Percentiles rank a stretch among this genome's conserved stretches.
Evolutionary conservation across 257 asterid species (phyloP).

Genomic region (Nicotiana tabacum): DNA sequence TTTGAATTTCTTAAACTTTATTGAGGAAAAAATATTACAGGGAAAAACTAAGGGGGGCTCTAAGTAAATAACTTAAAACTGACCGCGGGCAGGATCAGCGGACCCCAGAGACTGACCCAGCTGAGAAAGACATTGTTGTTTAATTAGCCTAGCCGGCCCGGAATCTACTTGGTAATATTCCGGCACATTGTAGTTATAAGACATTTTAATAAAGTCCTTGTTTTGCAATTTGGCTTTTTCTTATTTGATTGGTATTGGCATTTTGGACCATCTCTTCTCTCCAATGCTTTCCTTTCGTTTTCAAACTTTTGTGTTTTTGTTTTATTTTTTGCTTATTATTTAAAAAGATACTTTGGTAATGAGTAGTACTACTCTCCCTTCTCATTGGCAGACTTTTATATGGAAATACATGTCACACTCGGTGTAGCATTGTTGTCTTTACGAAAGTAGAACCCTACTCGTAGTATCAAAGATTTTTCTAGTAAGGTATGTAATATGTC

Average conservation of each 20-base stretch:
- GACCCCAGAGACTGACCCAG: not conserved
- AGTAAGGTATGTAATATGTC: too few species aligned
- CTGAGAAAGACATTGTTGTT: constrained; percentile 4
- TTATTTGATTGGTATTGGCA: not conserved
- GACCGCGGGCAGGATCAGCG: not conserved
- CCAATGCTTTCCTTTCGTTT: not conserved
- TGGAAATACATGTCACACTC: not conserved
- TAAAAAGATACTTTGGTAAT: not conserved
- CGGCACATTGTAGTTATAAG: not conserved
- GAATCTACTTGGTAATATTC: constrained; percentile 15
- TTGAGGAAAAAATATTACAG: not conserved
- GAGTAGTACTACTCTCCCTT: not conserved
- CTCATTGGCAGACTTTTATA: not conserved
- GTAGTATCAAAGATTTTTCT: too few species aligned
- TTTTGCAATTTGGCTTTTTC: not conserved
- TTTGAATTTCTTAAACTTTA: not conserved
- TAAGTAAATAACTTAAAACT: not conserved
- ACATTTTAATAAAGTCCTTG: not conserved
- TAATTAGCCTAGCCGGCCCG: constrained; percentile 14
- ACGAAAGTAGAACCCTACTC: too few species aligned
- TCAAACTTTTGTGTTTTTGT: not conserved
- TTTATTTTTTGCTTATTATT: not conserved
- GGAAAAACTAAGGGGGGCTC: not conserved
- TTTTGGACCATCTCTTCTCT: not conserved
- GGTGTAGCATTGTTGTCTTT: too few species aligned